Evolutionary conservation across 257 asterid species (phyloP).

Genomic region (Capsicum pubescens): DNA sequence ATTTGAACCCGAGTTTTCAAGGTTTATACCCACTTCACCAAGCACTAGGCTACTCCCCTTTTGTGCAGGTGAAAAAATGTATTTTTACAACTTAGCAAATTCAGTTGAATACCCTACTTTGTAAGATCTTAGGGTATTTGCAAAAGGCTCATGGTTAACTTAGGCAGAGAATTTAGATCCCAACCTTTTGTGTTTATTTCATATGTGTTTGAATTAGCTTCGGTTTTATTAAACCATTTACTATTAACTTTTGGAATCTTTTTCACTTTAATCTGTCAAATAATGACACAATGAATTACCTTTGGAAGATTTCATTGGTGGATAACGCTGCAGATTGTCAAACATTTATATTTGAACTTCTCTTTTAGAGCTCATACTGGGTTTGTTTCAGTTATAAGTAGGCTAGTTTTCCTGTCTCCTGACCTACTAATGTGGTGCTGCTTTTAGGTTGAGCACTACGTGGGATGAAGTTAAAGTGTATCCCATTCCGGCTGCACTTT

Average conservation of each 20-base stretch:
- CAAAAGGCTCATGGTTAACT: background rate
- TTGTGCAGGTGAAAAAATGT: background rate
- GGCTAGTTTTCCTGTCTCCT: conserved; percentile 30
- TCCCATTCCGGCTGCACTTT: conserved; percentile 97
- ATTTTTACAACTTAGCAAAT: background rate
- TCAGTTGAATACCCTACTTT: conserved; percentile 22
- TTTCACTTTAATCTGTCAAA: background rate
- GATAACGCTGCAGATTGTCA: background rate
- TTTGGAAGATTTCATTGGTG: background rate
- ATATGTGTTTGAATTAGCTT: background rate
- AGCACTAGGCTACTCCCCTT: background rate
- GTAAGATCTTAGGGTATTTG: background rate
- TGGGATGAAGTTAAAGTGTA: conserved; percentile 92
- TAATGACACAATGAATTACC: background rate
- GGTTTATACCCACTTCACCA: background rate
- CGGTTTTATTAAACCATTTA: background rate
- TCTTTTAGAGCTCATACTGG: conserved; percentile 5
- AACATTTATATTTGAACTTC: background rate
- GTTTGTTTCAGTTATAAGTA: background rate
- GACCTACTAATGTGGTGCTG: conserved; percentile 16
- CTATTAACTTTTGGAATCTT: background rate
- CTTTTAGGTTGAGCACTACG: conserved; percentile 81
- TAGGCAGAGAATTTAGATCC: background rate
- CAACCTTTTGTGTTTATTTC: background rate
- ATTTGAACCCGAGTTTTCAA: background rate